Base-by-base conservation (phyloP, 306 rosid species). In the Pyrus pyrifolia region DNA sequence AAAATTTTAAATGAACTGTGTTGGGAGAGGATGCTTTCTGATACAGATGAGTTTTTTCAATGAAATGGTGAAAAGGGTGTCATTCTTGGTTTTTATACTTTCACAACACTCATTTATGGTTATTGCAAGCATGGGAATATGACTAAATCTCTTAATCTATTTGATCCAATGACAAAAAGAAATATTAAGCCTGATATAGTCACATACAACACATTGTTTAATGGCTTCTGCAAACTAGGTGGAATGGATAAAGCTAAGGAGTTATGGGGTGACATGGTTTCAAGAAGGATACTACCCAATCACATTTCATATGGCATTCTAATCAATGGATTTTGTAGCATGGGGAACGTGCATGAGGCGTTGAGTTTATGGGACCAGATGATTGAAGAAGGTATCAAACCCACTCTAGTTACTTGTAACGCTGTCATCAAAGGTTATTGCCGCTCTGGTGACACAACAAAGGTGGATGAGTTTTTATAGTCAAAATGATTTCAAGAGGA, bases 61-160 rank as follows among this genome's bases (percentile, higher is more conserved):
- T 78, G 97, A 92, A 88, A 95, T 95, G 97, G 68, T 86, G 70
- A 96, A 92, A 79, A 87, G 96, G 97, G 97, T 68, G 85, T 92
- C 67, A 80, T 89, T 85, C 97, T 97, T 19, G 98, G 92, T 86
- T 95, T 88, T 76, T 92, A 82, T 82, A 88, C 98, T 52, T 78
- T 86, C 59, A 92, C 98, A 46, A 90, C 98, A 27, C 96, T 95
- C 63, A 95, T 95, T 79, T 87, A 82, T 75, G 97, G 97, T 11
- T 92, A 89, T 81, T 92, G 93, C 51, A 92, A 86, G 84, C 84
- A 79, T 40, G 93, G 97, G 63, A 87, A 90, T 83, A 92, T 92
- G 97, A 71, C 57, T 40, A 84, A 75, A 81, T 96, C 97, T 1
- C 82, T 89, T 67, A 68, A 66, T 81, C 83, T 90, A 73, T 89